These are phyloP conservation scores for Reutealis trisperma DNA, from an alignment of 345 rosid genomes.

Conservation along the genomic window DNA sequence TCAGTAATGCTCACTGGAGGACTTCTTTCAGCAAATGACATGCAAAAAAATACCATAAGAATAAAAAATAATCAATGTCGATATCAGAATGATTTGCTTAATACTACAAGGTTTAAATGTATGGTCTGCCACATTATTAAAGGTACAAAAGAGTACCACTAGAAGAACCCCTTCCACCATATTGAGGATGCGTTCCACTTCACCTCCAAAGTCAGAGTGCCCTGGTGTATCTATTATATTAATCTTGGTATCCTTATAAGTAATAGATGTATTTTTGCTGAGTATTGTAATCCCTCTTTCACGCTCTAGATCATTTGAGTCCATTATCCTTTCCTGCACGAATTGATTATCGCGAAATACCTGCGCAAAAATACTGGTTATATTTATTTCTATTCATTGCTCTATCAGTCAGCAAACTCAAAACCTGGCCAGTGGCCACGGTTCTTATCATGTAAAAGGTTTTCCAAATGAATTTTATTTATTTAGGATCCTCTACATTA, in stretches of 20 bases:
- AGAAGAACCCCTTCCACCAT: constrained; percentile 99
- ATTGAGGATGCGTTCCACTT: constrained; percentile 97
- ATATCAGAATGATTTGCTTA: background rate
- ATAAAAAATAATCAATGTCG: background rate
- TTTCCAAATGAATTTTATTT: background rate
- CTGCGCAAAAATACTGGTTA: constrained; percentile 36
- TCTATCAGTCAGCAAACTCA: background rate
- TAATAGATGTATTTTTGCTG: constrained; percentile 93
- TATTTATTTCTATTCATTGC: background rate
- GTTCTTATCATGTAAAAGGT: background rate
- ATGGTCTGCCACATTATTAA: constrained; percentile 11
- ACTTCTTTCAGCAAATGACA: background rate
- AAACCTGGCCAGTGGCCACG: background rate
- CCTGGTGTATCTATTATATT: constrained; percentile 98
- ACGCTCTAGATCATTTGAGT: constrained; percentile 93
- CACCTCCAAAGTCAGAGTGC: constrained; percentile 99
- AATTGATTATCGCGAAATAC: constrained; percentile 94
- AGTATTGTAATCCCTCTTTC: constrained; percentile 97
- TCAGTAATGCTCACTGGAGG: background rate
- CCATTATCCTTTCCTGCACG: constrained; percentile 93
- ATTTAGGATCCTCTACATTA: too few species aligned
- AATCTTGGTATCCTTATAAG: constrained; percentile 80
- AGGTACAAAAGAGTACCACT: constrained; percentile 61
- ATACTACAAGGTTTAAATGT: background rate
- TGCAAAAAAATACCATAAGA: background rate